Evolutionary conservation across 805 yeast genomes (phyloP).

Genomic region (Schwanniomyces sp.): DNA sequence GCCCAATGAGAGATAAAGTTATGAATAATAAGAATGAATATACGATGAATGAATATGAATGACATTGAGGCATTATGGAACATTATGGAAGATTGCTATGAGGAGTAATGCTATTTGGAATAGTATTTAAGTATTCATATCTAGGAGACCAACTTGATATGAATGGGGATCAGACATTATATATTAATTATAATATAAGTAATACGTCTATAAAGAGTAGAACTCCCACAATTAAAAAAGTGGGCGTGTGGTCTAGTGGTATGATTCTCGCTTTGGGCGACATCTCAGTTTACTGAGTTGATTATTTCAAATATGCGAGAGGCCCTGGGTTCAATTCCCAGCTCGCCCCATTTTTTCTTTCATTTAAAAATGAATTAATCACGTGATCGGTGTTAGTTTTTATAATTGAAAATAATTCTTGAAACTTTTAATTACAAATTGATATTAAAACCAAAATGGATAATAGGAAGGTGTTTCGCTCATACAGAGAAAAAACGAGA

Average conservation of each 20-base stretch:
- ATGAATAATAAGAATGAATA: too few relatives aligned
- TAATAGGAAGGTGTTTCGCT: slow-evolving; percentile 31
- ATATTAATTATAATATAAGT: too few relatives aligned
- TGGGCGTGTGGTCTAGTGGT: slow-evolving; percentile 21
- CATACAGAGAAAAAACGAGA: slow-evolving; percentile 24
- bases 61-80: too few relatives aligned
- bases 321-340: slow-evolving; percentile 65
- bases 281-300: slow-evolving; percentile 5
- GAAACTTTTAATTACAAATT: neutral
- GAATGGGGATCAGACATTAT: too few relatives aligned
- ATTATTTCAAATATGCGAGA: slow-evolving; percentile 40
- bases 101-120: too few relatives aligned
- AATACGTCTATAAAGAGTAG: too few relatives aligned
- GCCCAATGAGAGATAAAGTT: too few relatives aligned
- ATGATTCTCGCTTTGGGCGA: slow-evolving; percentile 23
- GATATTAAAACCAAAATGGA: slow-evolving; percentile 22
- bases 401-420: neutral
- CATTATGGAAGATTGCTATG: too few relatives aligned
- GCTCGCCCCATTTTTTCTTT: slow-evolving; percentile 31
- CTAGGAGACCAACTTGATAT: too few relatives aligned
- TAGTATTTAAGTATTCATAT: too few relatives aligned
- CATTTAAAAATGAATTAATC: neutral
- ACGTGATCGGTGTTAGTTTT: neutral
- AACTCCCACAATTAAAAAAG: too few relatives aligned
- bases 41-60: too few relatives aligned